Conservation (phyloP, 1,139 yeast species). For the Meyerozyma smithsonii region DNA sequence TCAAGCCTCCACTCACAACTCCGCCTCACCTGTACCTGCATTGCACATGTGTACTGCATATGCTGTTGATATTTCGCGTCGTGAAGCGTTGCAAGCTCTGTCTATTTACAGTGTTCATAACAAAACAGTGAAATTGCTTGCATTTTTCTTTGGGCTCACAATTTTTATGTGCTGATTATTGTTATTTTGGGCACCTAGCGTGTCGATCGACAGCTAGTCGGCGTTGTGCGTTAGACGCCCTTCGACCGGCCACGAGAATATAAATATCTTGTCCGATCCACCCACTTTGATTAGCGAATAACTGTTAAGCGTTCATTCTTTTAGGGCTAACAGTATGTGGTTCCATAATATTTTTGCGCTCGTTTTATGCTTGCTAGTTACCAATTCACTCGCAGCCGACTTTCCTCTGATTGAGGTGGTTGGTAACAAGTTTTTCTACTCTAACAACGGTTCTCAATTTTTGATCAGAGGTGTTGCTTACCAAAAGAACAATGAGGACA, state of each 20-base stretch:
- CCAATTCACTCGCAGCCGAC: conserved; percentile 12
- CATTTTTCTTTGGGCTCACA: background rate
- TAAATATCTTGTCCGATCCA: background rate
- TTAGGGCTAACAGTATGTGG: background rate
- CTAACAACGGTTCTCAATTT: conserved; percentile 44
- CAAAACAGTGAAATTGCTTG: conserved; percentile 1
- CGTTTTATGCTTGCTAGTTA: conserved; percentile 1
- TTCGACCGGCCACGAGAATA: background rate
- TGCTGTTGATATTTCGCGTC: background rate
- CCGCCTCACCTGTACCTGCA: conserved; percentile 2
- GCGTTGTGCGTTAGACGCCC: background rate
- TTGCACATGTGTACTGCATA: background rate
- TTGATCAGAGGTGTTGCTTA: conserved; percentile 44
- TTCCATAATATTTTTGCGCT: conserved; percentile 1
- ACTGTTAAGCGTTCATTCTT: background rate
- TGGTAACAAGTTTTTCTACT: conserved; percentile 42
- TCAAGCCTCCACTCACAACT: background rate
- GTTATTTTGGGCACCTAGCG: background rate
- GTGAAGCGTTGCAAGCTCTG: background rate
- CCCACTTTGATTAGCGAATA: background rate
- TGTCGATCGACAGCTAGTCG: background rate
- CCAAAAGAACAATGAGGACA: conserved; percentile 38
- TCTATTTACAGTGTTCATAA: conserved; percentile 1
- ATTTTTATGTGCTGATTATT: background rate
- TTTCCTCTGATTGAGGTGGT: conserved; percentile 38